Evolutionary conservation across 2,329 filamentous ascomycete genomes (phyloP).

Genomic region (Fusarium equiseti): DNA sequence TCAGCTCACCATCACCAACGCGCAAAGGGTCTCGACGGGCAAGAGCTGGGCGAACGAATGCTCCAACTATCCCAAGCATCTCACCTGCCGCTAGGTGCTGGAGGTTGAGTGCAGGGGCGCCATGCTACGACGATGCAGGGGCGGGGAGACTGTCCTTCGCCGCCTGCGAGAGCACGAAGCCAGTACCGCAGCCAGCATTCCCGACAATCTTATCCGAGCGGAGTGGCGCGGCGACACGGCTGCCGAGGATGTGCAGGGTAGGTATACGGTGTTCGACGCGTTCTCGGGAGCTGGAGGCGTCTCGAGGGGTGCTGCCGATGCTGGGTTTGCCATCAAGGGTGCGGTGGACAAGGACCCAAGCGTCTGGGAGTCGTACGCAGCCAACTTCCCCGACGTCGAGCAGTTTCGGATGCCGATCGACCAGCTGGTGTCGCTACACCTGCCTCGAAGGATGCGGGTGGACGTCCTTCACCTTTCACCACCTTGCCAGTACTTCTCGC

Average conservation of each 20-base stretch:
- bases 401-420: not conserved
- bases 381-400: not conserved
- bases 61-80: not conserved
- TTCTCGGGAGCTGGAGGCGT: not conserved
- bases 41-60: too few relatives aligned
- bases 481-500: not conserved
- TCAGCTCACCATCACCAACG: too few relatives aligned
- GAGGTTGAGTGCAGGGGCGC: not conserved
- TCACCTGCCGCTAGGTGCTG: not conserved
- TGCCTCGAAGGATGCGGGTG: not conserved
- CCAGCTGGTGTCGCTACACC: not conserved
- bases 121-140: not conserved
- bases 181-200: not conserved
- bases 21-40: too few relatives aligned
- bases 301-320: not conserved
- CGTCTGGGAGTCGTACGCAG: not conserved
- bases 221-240: not conserved
- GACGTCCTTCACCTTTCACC: not conserved
- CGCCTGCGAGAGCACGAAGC: not conserved
- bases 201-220: not conserved
- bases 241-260: not conserved
- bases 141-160: not conserved
- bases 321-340: not conserved
- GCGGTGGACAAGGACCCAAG: not conserved
- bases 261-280: not conserved